These are phyloP conservation scores for Erythrophleum fordii DNA, from an alignment of 306 rosid species.

Conservation along the genomic window DNA sequence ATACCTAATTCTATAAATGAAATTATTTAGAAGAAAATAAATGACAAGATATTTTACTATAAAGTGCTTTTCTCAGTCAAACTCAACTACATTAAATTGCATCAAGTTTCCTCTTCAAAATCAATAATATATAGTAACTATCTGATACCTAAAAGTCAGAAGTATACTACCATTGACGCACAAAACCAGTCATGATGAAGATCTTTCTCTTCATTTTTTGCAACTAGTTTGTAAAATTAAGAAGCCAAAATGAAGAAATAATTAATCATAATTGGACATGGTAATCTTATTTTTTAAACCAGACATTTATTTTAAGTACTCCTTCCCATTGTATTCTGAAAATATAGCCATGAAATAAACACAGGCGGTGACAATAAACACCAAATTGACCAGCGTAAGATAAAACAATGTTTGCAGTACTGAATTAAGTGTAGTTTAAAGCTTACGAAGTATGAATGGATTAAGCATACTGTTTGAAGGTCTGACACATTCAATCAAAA, in stretches of 20 bases:
- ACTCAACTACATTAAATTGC: neutral
- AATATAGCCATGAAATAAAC: conserved; percentile 5
- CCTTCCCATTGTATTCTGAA: neutral
- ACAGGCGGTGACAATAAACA: neutral
- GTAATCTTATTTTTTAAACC: neutral
- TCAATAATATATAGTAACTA: neutral
- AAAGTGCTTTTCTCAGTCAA: neutral
- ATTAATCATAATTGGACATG: neutral
- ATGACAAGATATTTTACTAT: neutral
- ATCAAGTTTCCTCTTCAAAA: neutral
- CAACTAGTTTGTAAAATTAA: neutral
- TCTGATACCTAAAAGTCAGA: neutral
- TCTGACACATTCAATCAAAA: neutral
- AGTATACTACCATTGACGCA: neutral
- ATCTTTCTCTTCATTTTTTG: neutral
- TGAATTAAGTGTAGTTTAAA: neutral
- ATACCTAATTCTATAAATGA: neutral
- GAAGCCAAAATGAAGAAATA: neutral
- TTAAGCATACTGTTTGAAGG: neutral
- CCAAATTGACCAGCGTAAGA: neutral
- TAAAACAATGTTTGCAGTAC: neutral
- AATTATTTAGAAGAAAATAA: neutral
- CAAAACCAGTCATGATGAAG: neutral
- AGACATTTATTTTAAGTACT: neutral
- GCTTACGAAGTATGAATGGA: neutral